A percentile compares a stretch with the other conserved stretches of the same genome.
phyloP scores from a whole-genome alignment of 441 rosid species.

The Gossypium gossypioides region DNA sequence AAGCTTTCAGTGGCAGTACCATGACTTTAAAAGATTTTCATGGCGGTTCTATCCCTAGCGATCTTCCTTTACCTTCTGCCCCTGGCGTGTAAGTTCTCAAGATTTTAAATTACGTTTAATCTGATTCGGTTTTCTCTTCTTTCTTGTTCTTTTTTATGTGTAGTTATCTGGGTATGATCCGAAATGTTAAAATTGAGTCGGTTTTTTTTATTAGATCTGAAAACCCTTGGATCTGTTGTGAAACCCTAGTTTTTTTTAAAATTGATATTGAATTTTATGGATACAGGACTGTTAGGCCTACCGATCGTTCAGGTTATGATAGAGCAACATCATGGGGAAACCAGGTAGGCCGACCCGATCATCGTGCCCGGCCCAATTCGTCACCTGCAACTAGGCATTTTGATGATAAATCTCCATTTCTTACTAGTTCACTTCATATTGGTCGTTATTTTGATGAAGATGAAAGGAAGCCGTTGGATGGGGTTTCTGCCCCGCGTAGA shows the following conservation, averaged over 20 bases:
- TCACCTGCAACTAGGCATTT: conserved; percentile 51
- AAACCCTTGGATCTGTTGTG: conserved; percentile 13
- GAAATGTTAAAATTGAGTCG: background rate
- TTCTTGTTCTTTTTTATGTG: background rate
- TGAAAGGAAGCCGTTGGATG: conserved; percentile 73
- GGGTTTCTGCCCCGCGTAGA: conserved; percentile 49
- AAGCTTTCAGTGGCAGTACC: conserved; percentile 53
- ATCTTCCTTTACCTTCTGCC: conserved; percentile 81
- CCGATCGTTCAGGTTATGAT: conserved; percentile 55
- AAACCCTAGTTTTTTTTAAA: conserved; percentile 6
- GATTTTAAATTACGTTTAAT: background rate
- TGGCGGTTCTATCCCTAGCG: conserved; percentile 79
- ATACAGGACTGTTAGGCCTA: conserved; percentile 35
- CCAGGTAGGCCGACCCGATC: conserved; percentile 44
- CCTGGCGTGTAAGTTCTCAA: conserved; percentile 66
- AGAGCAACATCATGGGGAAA: conserved; percentile 54
- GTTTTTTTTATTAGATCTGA: conserved; percentile 16
- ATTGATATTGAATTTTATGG: background rate
- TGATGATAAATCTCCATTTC: conserved; percentile 68
- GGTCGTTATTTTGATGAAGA: conserved; percentile 79
- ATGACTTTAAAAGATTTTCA: conserved; percentile 88
- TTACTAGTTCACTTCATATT: conserved; percentile 37
- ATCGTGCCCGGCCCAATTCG: conserved; percentile 49
- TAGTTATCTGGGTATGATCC: background rate
- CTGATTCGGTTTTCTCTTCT: background rate